These are phyloP conservation scores for Beauveria rudraprayagi DNA, from an alignment of 2,329 filamentous ascomycete species.

Conservation along the genomic window DNA sequence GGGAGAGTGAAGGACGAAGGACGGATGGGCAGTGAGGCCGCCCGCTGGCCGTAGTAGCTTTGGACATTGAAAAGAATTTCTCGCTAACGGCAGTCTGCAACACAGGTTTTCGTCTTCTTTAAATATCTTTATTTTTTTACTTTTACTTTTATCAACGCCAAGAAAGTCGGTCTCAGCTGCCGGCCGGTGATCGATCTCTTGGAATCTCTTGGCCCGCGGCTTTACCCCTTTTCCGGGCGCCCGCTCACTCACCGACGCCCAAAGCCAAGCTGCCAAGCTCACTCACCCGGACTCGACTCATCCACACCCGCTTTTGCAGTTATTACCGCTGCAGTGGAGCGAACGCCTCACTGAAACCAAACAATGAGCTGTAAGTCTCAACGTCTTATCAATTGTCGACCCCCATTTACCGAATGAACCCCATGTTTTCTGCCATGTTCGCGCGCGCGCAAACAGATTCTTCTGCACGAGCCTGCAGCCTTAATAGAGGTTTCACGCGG, in stretches of 20 bases:
- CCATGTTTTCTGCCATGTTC: neutral
- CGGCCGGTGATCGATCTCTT: constrained; percentile 1
- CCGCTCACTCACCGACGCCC: neutral
- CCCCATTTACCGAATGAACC: neutral
- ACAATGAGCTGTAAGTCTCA: constrained; percentile 8
- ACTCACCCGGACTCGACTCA: neutral
- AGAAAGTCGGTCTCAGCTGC: neutral
- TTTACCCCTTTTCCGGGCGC: neutral
- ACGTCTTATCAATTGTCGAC: neutral
- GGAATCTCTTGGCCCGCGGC: constrained; percentile 2
- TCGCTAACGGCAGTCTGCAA: neutral
- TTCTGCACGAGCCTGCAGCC: neutral
- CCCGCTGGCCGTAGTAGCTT: neutral
- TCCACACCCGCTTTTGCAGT: neutral
- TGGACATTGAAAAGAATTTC: neutral
- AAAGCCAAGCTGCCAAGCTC: neutral
- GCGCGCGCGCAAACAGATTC: neutral
- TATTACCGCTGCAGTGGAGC: neutral
- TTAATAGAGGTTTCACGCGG: neutral
- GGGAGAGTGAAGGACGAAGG: too few species aligned
- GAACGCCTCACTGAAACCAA: neutral
- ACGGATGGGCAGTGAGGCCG: neutral
- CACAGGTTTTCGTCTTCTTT: neutral
- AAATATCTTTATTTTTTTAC: neutral
- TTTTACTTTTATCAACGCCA: neutral